Evolutionary conservation across 2,329 filamentous ascomycete genomes (phyloP), one percentile per base, ranked within the genome.

Genomic region (Hypomyces perniciosus): DNA sequence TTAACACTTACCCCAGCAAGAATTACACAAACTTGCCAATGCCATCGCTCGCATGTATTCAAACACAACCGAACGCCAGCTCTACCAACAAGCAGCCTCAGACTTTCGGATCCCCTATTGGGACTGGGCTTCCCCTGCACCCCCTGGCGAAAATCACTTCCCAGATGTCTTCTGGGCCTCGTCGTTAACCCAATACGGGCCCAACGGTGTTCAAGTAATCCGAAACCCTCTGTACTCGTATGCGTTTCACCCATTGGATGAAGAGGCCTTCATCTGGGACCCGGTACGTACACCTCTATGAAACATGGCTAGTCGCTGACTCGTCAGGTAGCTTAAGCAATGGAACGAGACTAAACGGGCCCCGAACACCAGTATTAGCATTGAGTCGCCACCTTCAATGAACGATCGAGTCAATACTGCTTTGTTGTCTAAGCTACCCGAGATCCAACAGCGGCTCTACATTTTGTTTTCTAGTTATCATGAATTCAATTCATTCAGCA

Each of bases 401-500:
- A 82, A 87, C 56, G 69, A 77, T 4, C 66, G 75, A 20, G 75
- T 85, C 30, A 78, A 75, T 9, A 60, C 70, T 9, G 72, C 76
- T 1, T 58, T 71, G 26, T 54, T 68, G 5, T 55, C 71, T 28
- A 79, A 77, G 54, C 72, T 80, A 5, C 65, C 71, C 2, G 75
- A 75, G 10, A 74, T 84, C 35, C 78, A 83, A 60, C 74, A 81
- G 56, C 77, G 88, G 9, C 72, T 90, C 2, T 85, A 83, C 59
- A 83, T 81, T 46, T 72, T 90, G 1, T 80, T 87, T 55, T 81
- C 83, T 7, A 81, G 78, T 52, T 88, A 87, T 62, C 72, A 78
- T 42, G 79, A 88, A 57, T 88, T 84, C 62, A 79, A 80, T 12
- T 72, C 78, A 12, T 88, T 90, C 62, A 83, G 84, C 59, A 90